Base-by-base conservation (phyloP, 371 early-diverging fungal genomes). In the Mortierella sp. region DNA sequence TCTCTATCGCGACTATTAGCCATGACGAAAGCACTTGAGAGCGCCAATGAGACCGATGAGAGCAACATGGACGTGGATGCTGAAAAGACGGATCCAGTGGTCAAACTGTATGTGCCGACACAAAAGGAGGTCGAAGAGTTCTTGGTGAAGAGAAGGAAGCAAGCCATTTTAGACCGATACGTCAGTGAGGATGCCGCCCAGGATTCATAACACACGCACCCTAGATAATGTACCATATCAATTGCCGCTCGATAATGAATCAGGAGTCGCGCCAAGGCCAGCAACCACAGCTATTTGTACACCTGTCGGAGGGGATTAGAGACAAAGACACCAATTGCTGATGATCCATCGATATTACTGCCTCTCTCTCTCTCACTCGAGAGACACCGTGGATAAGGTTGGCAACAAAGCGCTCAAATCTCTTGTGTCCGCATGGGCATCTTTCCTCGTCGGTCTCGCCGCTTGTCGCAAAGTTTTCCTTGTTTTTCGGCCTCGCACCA, bases 51-150 rank as follows among this genome's bases (percentile, higher is more conserved):
- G 46, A 58, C 48, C 2, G 76, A 69, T 24, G 73, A 78, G 9
- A 28, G 71, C 45, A 58, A 64, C 27, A 76, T 80, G 67, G 81
- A 84, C 18, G 85, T 82, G 49, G 76, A 71, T 27, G 62, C 24
- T 6, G 58, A 78, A 46, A 61, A 56, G 48, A 71, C 55, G 52
- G 34, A 60, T 23, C 43, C 72, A 14, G 24, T 78, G 38, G 78
- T 56, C 39, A 69, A 26, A 54, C 67, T 61, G 54, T 67, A 58
- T 55, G 87, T 91, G 18, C 93, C 93, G 2, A 80, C 84, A 27
- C 89, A 89, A 64, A 83, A 89, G 56, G 91, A 93, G 45, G 84
- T 94, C n/a, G 93, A 92, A 63, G 86, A 81, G 42, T 93, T 88
- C 74, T 74, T 94, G 34, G 85, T 94, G 38, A 81, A 87, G 63